Evolutionary conservation across 208 protist species (phyloP), one percentile per base, ranked within the genome.

Genomic region (Wallacemonas sp.): DNA sequence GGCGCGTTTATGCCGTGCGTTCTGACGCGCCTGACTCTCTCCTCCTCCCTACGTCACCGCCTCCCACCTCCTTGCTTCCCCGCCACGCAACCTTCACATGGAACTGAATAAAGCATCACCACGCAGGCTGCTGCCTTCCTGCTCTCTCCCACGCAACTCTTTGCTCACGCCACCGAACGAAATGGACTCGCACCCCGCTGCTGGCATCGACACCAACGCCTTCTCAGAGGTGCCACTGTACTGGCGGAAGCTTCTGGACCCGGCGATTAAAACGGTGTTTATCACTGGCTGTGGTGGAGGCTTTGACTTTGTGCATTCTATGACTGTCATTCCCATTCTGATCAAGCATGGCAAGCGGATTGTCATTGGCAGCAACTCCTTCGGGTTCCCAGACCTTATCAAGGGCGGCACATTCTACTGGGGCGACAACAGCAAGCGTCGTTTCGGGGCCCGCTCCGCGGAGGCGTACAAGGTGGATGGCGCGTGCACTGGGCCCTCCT

Each of bases 261-360:
- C 67, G 11, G 25, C 12, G 11, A 23, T 41, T 2, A 65, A 72
- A 18, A 66, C 50, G 5, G 41, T 72, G 20, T 31, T 57, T 16
- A 33, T 72, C 25, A 67, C 50, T n/a, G 67, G 59, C 7, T 72
- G 67, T 32, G 67, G 67, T 26, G 67, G 57, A n/a, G 57, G 57
- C 18, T 72, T 72, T 42, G 67, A 72, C 25, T 72, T 66, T 55
- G 31, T 65, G 33, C 67, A 72, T 32, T 31, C 41, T 2, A 65
- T 72, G 57, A 49, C 50, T 10, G 4, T 72, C 22, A 59, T 59
- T 38, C 67, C 67, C 8, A 20, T 57, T 8, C 67, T 72, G 11
- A 65, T 59, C 18, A 16, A 23, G 11, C 32, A 55, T 28, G 67
- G 67, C 2, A 72, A 72, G 46, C 5, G 26, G 16, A 28, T 72